Evolutionary conservation across 2,329 filamentous ascomycete species (phyloP), one percentile per base, ranked within the genome.

Genomic region (Byssoonygena ceratinophila): DNA sequence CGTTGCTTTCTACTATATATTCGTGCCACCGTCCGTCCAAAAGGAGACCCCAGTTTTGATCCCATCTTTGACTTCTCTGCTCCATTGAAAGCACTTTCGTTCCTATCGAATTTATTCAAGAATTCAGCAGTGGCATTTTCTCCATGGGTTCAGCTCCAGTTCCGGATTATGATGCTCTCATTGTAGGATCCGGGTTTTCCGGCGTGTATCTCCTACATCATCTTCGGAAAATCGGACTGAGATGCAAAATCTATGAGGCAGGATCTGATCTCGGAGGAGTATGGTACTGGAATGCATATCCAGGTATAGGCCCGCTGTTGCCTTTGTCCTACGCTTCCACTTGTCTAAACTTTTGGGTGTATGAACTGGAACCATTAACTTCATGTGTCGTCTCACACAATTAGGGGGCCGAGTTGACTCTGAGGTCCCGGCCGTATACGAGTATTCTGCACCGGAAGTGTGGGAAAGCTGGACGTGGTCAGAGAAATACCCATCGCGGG

Each of bases 271-370:
- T 71, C 0, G 78, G 77, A 1, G 78, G 77, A 22, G 74, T 71
- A 0, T 82, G 79, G 79, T 64, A 71, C 40, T 79, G 72, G 74
- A 80, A 79, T 61, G 71, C 71, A 58, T 81, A 79, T 57, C 78
- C 76, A 0, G 78, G 77, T 55, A 53, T 7, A 31, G 22, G 45
- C 34, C n/a, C 11, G 16, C 22, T 16, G 4, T 18, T 32, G 2
- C 27, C 2, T 32, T 5, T 16, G 11, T 23, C 16, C 16, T 34
- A 11, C 16, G 5, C 29, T 1, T 5, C 37, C 1, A 2, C 9
- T 32, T 16, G 2, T 18, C 2, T 7, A 18, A 9, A 20, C 12
- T 14, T 3, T 14, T 44, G 40, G 14, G 3, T 47, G 14, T 5
- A 39, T 48, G 20, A 27, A 5, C 12, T 16, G 14, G 3, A 29